Evolutionary conservation across 2,329 filamentous ascomycete genomes (phyloP).

Genomic region (Drechslerella dactyloides): DNA sequence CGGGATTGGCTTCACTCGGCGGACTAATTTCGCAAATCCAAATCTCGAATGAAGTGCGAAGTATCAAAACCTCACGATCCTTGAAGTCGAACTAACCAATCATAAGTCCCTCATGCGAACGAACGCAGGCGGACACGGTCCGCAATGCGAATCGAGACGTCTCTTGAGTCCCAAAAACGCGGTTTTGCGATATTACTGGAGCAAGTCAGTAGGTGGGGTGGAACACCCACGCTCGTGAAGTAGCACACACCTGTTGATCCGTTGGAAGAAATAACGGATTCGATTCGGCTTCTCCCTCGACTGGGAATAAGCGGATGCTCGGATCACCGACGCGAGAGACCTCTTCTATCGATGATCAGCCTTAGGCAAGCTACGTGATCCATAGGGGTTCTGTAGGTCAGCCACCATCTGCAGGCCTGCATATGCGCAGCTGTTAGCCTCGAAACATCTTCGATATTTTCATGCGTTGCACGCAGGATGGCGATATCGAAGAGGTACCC

Average conservation of each 20-base stretch:
- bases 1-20: neutral
- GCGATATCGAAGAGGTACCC: constrained; percentile 21
- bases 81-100: neutral
- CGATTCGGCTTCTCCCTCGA: neutral
- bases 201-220: constrained; percentile 31
- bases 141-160: constrained; percentile 29
- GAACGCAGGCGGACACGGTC: constrained; percentile 28
- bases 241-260: constrained; percentile 10
- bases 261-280: neutral
- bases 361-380: constrained; percentile 40
- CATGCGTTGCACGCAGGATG: neutral
- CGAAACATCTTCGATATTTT: neutral
- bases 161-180: constrained; percentile 37
- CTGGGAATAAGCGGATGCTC: neutral
- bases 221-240: constrained; percentile 37
- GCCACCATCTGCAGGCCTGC: neutral
- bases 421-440: neutral
- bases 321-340: neutral
- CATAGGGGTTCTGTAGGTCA: constrained; percentile 29
- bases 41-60: neutral
- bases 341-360: constrained; percentile 31
- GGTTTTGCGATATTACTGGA: constrained; percentile 20
- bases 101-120: constrained; percentile 26
- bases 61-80: neutral
- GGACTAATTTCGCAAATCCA: neutral